Evolutionary conservation across 2,329 filamentous ascomycete species (phyloP), one percentile per base, ranked within the genome.

Genomic region (Claviceps maximensis): DNA sequence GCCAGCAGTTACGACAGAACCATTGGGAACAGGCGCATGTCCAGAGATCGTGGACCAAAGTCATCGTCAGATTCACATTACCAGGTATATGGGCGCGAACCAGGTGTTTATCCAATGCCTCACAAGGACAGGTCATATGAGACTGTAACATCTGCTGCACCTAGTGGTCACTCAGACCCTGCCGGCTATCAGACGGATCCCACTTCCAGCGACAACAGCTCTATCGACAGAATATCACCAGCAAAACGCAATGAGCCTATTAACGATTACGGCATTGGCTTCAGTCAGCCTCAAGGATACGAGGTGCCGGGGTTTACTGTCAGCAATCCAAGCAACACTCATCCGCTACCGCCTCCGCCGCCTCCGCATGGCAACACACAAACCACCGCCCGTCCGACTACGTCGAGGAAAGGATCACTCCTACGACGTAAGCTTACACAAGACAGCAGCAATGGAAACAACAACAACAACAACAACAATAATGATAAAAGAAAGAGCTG

Each of bases 171-270:
- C 59, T 81, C 84, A 57, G 89, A 95, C 54, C 83, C 83, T 13
- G 83, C 80, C 63, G 84, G 83, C 53, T 90, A 93, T 67, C 84
- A 84, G 58, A 95, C 89, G 55, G 89, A 95, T 64, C 90, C 87
- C 44, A 72, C 78, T 53, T 93, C 87, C 71, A 95, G 89, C 64
- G 87, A 95, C 64, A 95, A 95, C 70, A 94, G 88, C 71, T 95
- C 89, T 1, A 80, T 94, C 60, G 88, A 95, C 64, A 83, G 88
- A 56, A 73, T 83, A 25, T 78, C 82, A 50, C 73, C 74, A 5
- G 71, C 74, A 38, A 78, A 78, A 60, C 77, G 74, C 54, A 63
- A 62, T 29, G 77, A 82, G 49, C 75, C 76, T 8, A 62, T 69
- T 6, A 83, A 86, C 52, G 78, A 76, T 57, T 87, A 87, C 60